Evolutionary conservation across 2,329 filamentous ascomycete genomes (phyloP).

Genomic region (Stachybotrys chlorohalonatus): DNA sequence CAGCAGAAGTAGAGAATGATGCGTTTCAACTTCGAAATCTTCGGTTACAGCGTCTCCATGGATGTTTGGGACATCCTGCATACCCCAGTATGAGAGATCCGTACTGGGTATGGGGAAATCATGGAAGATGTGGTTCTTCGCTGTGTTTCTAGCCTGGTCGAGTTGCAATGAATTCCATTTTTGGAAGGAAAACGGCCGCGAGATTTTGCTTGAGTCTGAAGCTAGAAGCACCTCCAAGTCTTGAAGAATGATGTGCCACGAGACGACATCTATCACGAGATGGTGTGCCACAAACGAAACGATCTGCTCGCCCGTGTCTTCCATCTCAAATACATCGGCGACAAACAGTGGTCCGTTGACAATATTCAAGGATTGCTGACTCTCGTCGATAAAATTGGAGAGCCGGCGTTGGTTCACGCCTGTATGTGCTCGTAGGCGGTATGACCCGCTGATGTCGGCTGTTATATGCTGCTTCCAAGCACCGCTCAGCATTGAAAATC

Average conservation of each 20-base stretch:
- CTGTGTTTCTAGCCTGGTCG: slow-evolving; percentile 12
- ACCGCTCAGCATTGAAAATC: not conserved
- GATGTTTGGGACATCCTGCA: slow-evolving; percentile 2
- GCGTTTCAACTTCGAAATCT: slow-evolving; percentile 1
- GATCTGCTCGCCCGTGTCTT: slow-evolving; percentile 5
- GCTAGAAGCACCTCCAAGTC: slow-evolving; percentile 29
- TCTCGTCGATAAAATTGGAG: not conserved
- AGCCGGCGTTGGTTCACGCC: not conserved
- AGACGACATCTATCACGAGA: slow-evolving; percentile 29
- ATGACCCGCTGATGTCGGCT: slow-evolving; percentile 1
- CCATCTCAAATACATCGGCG: slow-evolving; percentile 7
- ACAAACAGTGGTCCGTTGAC: slow-evolving; percentile 6
- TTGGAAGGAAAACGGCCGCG: slow-evolving; percentile 18
- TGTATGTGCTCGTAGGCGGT: not conserved
- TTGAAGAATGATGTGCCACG: slow-evolving; percentile 30
- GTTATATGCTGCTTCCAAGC: slow-evolving; percentile 7
- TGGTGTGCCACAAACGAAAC: slow-evolving; percentile 19
- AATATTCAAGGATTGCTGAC: slow-evolving; percentile 1
- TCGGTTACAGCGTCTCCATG: slow-evolving; percentile 2
- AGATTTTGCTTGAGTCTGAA: slow-evolving; percentile 6
- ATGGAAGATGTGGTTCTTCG: not conserved
- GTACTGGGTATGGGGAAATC: slow-evolving; percentile 3
- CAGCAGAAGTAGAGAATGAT: slow-evolving; percentile 3
- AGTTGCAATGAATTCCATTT: slow-evolving; percentile 24
- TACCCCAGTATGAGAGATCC: not conserved